Evolutionary conservation across 139 green algal species (phyloP).

Genomic region (Picocystis salinarum): DNA sequence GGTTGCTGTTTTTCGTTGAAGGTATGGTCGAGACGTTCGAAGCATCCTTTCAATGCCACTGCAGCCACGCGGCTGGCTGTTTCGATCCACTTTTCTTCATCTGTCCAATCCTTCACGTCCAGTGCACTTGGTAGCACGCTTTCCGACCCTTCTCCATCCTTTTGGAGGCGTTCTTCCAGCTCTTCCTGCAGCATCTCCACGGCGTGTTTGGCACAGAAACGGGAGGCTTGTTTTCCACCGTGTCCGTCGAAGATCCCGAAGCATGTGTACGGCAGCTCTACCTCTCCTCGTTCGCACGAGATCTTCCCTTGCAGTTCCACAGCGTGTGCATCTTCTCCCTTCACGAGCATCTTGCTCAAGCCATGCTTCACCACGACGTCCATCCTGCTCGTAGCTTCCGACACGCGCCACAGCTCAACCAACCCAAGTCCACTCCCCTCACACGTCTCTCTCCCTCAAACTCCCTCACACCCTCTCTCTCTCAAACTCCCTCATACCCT

Average conservation of each 20-base stretch:
- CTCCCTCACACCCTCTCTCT: too few relatives aligned
- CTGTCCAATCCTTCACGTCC: neutral
- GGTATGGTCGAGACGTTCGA: conserved; percentile 5
- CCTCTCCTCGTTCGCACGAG: too few relatives aligned
- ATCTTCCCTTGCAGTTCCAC: too few relatives aligned
- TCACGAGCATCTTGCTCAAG: too few relatives aligned
- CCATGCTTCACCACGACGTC: too few relatives aligned
- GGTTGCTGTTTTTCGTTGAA: conserved; percentile 3
- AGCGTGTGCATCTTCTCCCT: too few relatives aligned
- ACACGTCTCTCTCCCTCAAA: too few relatives aligned
- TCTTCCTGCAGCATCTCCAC: conserved; percentile 29
- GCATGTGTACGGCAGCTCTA: too few relatives aligned
- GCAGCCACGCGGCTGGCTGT: conserved; percentile 10
- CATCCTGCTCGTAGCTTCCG: too few relatives aligned
- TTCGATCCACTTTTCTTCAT: conserved; percentile 4
- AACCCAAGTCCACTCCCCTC: too few relatives aligned
- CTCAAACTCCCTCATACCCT: too few relatives aligned
- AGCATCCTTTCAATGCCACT: conserved; percentile 3
- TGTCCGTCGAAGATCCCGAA: conserved; percentile 48
- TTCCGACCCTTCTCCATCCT: neutral
- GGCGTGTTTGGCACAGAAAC: conserved; percentile 17
- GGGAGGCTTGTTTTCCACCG: conserved; percentile 24
- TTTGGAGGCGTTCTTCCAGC: conserved; percentile 3
- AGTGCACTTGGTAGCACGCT: neutral
- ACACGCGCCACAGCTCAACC: too few relatives aligned